Base-by-base conservation (phyloP, 257 asterid genomes). In the Solanum virginianum region DNA sequence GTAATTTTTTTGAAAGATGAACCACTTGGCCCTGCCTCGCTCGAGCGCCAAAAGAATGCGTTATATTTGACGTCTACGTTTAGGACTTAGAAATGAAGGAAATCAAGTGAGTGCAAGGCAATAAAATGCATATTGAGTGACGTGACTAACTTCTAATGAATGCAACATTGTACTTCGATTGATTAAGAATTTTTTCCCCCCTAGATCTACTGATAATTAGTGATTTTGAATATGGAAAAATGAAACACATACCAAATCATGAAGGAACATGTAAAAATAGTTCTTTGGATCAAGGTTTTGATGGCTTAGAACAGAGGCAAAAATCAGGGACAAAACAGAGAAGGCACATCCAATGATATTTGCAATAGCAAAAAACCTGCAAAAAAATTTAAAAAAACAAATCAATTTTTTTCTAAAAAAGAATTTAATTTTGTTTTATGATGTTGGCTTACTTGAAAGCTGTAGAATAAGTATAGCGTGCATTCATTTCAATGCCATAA, bases 341-440 rank as follows among this genome's bases (percentile, higher is more conserved):
- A 83, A 85, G 43, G 77, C 91, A 14, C 88, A 87, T 10, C 87
- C 96, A 8, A 89, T 88, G 22, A 94, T 81, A 88, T 95, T 94
- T 22, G 93, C 92, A 29, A 41, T 68, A 4, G 92, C 94, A 51
- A 94, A 92, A 86, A 94, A 93, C 91, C 98, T 95, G 88, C 83
- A 80, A 10, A 10, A 9, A 3, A 3, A 29, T 15, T 49, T 75
- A 0, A 2, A 32, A 32, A 32, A 32, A 32, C 36, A 32, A 32
- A 32, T 32, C 36, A 32, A 32, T 32, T 32, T 32, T 32, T 32
- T 32, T 32, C 36, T 32, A 32, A 32, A 32, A 29, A 32, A 32
- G 36, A 32, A 32, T 32, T 32, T 32, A 3, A 65, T 24, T 49
- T 75, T 74, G 13, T 1, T 24, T 24, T 74, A 12, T 22, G 2